These are phyloP conservation scores for Zychaea mexicana DNA, from an alignment of 371 early-diverging fungal genomes.

Conservation along the genomic window DNA sequence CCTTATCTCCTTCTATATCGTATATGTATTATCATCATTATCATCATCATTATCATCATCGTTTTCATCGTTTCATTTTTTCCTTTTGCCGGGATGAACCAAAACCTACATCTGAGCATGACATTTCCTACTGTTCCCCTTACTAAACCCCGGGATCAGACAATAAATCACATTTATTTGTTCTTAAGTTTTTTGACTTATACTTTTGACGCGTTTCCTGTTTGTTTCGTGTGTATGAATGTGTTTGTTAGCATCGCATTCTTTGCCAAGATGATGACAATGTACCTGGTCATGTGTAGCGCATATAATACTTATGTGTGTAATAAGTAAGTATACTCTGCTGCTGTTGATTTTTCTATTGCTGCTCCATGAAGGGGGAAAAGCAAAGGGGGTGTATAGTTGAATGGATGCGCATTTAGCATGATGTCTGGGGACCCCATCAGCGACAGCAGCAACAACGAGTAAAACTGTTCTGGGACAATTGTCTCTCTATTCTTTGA, in stretches of 20 bases:
- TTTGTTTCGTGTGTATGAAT: not conserved
- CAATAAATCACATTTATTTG: not conserved
- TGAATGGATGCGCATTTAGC: not conserved
- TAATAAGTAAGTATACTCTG: no score
- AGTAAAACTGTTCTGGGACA: no score
- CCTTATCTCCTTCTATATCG: not conserved
- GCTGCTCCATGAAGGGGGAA: not conserved
- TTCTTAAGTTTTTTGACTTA: not conserved
- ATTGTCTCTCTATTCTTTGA: no score
- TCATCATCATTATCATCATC: conserved; percentile 1
- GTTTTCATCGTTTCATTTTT: not conserved
- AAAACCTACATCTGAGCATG: not conserved
- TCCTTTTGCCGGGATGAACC: conserved; percentile 2
- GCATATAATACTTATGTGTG: not conserved
- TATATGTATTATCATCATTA: not conserved
- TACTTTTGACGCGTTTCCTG: not conserved
- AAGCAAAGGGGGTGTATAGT: not conserved
- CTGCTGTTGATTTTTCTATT: no score
- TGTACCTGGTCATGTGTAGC: not conserved
- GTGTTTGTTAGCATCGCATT: no score
- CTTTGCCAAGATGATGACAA: not conserved
- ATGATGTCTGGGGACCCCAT: not conserved
- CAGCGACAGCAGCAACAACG: not conserved
- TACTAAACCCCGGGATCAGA: not conserved
- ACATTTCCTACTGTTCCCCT: not conserved